Base-by-base conservation (phyloP, 257 asterid genomes). In the Petunia axillaris region DNA sequence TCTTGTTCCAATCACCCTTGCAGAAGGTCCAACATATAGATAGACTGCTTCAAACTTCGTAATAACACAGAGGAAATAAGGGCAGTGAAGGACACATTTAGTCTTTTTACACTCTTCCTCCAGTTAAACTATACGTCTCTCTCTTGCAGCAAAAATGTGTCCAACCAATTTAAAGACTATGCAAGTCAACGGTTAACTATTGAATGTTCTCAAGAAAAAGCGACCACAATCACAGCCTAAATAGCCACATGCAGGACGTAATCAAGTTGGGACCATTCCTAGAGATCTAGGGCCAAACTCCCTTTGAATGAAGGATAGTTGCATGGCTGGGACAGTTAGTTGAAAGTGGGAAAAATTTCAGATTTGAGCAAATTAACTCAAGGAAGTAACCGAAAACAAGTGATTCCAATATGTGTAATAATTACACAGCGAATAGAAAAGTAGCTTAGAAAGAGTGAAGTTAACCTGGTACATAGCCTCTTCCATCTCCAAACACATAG, bases 401-500 rank as follows among this genome's bases (percentile, higher is more conserved):
- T 50, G 36, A 39, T 64, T 39, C 35, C 0, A 40, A 65, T 41
- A 65, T 65, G 6, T 65, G 14, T 0, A 73, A 73, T 73, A 36
- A 50, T 11, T 6, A 50, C 35, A 50, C 13, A 13, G 62, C 41
- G 62, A 73, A 54, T 11, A 50, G 62, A 37, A 16, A 73, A 50
- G 3, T 10, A 41, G 40, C 10, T 48, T 46, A 15, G 81, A 48
- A 9, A 82, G 25, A 75, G 48, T 46, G 79, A 60, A 48, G 5
- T 64, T 77, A 81, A 94, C 98, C 98, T 90, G 90, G 35, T 89
- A 87, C 89, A 94, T 85, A 82, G 81, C 92, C 82, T 93, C 98
- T 86, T 94, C 96, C 85, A 89, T 89, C 86, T 93, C 98, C 87
- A 89, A 79, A 80, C 97, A 90, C 96, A 93, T 89, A 39, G 93